Conservation (phyloP, 345 rosid genomes). For the thale cress (Arabidopsis thaliana) region TAIR10.1 NC_003070.9:16754001-16754500, state of each 20-base stretch:
- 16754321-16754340: background rate
- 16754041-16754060: background rate
- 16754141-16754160: slow-evolving; percentile 13
- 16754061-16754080: background rate
- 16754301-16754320: slow-evolving; percentile 22
- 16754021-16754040: slow-evolving; percentile 7
- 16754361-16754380: background rate
- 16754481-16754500: background rate
- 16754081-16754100: slow-evolving; percentile 16
- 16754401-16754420: slow-evolving; percentile 4
- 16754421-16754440: background rate
- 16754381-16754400: slow-evolving; percentile 18
- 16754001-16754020: background rate
- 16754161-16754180: slow-evolving; percentile 5
- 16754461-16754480: background rate
- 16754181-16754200: background rate
- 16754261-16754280: background rate
- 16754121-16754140: slow-evolving; percentile 3
- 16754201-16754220: slow-evolving; percentile 1
- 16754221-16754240: background rate
- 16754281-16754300: slow-evolving; percentile 11
- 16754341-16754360: slow-evolving; percentile 3
- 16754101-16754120: background rate
- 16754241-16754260: too few species aligned
- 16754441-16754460: slow-evolving; percentile 3